Evolutionary conservation across 106 monocot species (phyloP).

Genomic region (Hemerocallis citrina): DNA sequence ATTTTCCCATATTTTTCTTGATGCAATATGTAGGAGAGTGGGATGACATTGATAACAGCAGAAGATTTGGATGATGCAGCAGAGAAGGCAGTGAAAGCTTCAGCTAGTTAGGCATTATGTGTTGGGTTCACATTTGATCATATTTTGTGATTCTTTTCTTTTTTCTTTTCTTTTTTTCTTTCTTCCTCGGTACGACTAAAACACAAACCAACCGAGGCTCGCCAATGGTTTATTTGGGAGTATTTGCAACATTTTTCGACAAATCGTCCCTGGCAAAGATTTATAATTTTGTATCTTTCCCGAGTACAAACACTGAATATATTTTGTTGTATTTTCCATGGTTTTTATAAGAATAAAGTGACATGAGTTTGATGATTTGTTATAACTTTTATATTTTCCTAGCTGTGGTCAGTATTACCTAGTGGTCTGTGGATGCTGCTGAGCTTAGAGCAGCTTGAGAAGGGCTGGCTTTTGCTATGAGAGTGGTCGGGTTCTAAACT

Average conservation of each 20-base stretch:
- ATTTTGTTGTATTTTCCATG: background rate
- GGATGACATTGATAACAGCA: conserved; percentile 81
- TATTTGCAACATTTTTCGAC: conserved; percentile 9
- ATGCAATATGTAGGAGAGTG: conserved; percentile 59
- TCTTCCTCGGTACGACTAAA: background rate
- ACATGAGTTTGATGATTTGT: too few species aligned
- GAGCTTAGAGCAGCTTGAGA: too few species aligned
- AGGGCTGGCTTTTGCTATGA: too few species aligned
- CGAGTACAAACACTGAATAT: background rate
- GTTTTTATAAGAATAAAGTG: background rate
- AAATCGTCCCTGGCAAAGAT: background rate
- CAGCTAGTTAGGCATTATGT: conserved; percentile 15
- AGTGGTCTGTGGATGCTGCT: too few species aligned
- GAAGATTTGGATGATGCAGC: conserved; percentile 98
- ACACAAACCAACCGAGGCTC: background rate
- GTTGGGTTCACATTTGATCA: background rate
- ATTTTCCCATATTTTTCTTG: background rate
- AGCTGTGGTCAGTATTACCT: too few species aligned
- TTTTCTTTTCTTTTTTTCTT: too few species aligned
- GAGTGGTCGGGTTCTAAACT: too few species aligned
- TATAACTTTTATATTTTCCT: too few species aligned
- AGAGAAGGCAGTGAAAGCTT: conserved; percentile 85
- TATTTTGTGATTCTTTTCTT: too few species aligned
- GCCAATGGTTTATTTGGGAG: conserved; percentile 5
- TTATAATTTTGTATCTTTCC: background rate